phyloP scores from a whole-genome alignment of 2,329 filamentous ascomycete genomes.

The Dendryphion nanum region DNA sequence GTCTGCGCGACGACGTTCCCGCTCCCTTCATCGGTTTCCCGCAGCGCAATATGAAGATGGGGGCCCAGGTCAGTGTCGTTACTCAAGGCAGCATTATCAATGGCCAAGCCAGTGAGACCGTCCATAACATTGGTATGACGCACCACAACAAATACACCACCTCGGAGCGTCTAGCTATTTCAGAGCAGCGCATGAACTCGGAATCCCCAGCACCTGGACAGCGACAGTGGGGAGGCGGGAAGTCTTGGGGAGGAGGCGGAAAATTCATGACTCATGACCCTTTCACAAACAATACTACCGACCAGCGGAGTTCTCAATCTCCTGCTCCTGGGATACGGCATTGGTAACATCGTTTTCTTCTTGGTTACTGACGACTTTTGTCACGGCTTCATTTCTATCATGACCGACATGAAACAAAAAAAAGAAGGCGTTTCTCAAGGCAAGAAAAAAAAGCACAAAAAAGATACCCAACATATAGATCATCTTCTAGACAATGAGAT shows the following conservation, averaged over 20 bases:
- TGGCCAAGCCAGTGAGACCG: too few species aligned
- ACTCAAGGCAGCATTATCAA: conserved; percentile 19
- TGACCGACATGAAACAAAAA: too few species aligned
- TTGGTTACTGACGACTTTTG: too few species aligned
- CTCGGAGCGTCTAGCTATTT: neutral
- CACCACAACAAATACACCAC: neutral
- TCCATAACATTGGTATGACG: neutral
- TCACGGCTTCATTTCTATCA: too few species aligned
- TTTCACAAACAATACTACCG: too few species aligned
- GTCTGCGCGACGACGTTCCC: conserved; percentile 20
- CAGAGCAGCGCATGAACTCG: neutral
- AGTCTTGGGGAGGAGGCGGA: neutral
- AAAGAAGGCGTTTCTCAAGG: too few species aligned
- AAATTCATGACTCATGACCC: neutral
- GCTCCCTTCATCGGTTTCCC: conserved; percentile 16
- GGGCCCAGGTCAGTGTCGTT: conserved; percentile 14
- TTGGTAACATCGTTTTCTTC: too few species aligned
- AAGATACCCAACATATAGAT: too few species aligned
- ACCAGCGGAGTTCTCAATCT: neutral
- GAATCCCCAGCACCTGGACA: neutral
- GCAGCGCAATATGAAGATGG: conserved; percentile 8
- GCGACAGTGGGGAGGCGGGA: neutral
- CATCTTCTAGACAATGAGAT: too few species aligned
- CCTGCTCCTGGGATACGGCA: neutral
- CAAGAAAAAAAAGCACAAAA: too few species aligned